Conservation (phyloP, 225 moss, liverwort and hornwort species). For the Lunularia cruciata region DNA sequence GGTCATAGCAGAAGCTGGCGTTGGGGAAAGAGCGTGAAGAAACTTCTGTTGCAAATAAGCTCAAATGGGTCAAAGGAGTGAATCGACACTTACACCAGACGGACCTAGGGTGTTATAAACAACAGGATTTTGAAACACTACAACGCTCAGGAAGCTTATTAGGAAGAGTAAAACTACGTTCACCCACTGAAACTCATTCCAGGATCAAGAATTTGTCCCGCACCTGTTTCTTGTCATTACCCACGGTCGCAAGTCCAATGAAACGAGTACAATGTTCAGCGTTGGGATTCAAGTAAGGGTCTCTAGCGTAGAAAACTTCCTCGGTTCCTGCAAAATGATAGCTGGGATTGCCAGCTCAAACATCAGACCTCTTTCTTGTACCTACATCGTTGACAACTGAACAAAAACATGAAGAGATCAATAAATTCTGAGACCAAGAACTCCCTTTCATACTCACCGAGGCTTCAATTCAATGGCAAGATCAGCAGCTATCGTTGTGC, state of each 20-base stretch:
- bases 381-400: neutral
- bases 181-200: neutral
- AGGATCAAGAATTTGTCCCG: neutral
- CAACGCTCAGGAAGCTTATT: neutral
- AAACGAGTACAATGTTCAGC: slow-evolving; percentile 75
- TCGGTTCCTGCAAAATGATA: slow-evolving; percentile 97
- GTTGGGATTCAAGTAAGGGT: slow-evolving; percentile 65
- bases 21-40: slow-evolving; percentile 87
- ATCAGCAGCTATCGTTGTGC: slow-evolving; percentile 70
- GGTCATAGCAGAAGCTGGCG: slow-evolving; percentile 66
- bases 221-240: slow-evolving; percentile 92
- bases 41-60: slow-evolving; percentile 57
- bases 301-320: slow-evolving; percentile 75
- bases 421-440: slow-evolving; percentile 34
- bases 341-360: slow-evolving; percentile 30
- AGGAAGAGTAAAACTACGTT: neutral
- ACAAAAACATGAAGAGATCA: neutral
- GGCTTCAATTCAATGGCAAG: slow-evolving; percentile 84
- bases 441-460: slow-evolving; percentile 51
- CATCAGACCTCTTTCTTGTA: slow-evolving; percentile 20
- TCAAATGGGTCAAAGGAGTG: neutral
- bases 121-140: neutral
- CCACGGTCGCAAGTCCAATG: slow-evolving; percentile 86
- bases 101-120: slow-evolving; percentile 32
- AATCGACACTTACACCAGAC: neutral